phyloP scores from a whole-genome alignment of 331 rosid species.

The Dryas integrifolia region DNA sequence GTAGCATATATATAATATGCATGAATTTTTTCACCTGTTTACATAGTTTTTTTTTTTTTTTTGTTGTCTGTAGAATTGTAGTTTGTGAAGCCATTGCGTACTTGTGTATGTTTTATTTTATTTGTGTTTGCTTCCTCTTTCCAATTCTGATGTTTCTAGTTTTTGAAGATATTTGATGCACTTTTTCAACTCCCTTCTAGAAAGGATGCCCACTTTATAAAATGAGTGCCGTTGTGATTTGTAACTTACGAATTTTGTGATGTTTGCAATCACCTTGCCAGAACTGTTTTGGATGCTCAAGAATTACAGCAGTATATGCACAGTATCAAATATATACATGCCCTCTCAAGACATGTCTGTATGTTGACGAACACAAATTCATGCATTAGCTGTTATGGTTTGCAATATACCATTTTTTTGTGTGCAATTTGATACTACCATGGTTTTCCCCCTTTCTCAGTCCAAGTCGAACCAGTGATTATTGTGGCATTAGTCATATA shows the following conservation, averaged over 20 bases:
- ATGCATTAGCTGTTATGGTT: neutral
- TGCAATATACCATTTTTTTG: neutral
- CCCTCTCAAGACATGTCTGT: neutral
- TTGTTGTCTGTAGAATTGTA: neutral
- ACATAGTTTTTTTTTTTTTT: neutral
- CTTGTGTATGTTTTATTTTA: neutral
- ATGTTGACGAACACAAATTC: neutral
- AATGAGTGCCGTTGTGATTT: neutral
- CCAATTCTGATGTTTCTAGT: neutral
- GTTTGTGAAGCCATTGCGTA: neutral
- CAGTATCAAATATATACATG: neutral
- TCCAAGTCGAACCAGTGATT: neutral
- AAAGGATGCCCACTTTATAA: neutral
- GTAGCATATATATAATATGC: neutral
- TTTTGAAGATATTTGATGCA: neutral
- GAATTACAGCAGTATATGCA: neutral
- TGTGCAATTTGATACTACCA: neutral
- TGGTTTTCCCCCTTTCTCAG: neutral
- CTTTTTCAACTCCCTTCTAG: neutral
- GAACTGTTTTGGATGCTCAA: neutral
- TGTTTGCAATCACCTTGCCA: neutral
- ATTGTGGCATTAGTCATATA: conserved; percentile 12
- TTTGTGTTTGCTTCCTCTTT: neutral
- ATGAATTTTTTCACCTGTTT: neutral
- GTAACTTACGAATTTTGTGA: neutral